Percentiles rank a stretch among this genome's conserved stretches.
phyloP scores from a whole-genome alignment of 129 eudicot species.

The Gnaphalium uliginosum region DNA sequence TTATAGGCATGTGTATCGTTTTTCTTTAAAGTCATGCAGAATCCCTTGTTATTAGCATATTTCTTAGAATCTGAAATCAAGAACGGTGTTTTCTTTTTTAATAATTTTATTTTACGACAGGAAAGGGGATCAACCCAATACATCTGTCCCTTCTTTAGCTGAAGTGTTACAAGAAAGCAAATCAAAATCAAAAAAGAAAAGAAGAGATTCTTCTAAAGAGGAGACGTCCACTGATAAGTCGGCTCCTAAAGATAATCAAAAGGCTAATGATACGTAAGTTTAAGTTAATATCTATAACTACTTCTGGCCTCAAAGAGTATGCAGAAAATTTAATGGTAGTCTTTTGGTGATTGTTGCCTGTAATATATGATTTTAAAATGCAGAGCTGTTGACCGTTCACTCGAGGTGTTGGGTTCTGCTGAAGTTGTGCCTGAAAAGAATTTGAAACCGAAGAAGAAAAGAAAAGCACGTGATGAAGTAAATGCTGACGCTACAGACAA shows the following conservation, averaged over 20 bases:
- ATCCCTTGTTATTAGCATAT: neutral
- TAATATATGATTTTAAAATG: constrained; percentile 8
- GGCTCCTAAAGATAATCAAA: constrained; percentile 22
- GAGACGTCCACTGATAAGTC: constrained; percentile 1
- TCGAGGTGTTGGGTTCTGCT: constrained; percentile 30
- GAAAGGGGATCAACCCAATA: constrained; percentile 18
- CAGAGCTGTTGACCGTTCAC: constrained; percentile 22
- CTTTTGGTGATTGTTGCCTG: neutral
- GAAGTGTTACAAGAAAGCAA: constrained; percentile 27
- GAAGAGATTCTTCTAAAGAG: constrained; percentile 29
- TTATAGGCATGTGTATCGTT: too few relatives aligned
- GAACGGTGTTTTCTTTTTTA: neutral
- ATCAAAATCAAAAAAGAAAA: constrained; percentile 37
- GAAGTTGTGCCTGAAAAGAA: constrained; percentile 26
- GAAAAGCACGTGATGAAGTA: constrained; percentile 33
- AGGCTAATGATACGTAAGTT: constrained; percentile 30
- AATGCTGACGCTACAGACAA: constrained; percentile 21
- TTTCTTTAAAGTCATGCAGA: neutral
- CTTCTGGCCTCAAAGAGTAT: neutral
- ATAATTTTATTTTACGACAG: constrained; percentile 16
- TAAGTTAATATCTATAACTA: neutral
- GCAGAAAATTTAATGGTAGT: neutral
- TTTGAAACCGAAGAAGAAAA: constrained; percentile 33
- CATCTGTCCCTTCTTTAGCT: neutral
- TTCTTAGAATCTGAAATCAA: neutral